phyloP scores from a whole-genome alignment of 495 filamentous ascomycete genomes.

The Thozetella sp. region DNA sequence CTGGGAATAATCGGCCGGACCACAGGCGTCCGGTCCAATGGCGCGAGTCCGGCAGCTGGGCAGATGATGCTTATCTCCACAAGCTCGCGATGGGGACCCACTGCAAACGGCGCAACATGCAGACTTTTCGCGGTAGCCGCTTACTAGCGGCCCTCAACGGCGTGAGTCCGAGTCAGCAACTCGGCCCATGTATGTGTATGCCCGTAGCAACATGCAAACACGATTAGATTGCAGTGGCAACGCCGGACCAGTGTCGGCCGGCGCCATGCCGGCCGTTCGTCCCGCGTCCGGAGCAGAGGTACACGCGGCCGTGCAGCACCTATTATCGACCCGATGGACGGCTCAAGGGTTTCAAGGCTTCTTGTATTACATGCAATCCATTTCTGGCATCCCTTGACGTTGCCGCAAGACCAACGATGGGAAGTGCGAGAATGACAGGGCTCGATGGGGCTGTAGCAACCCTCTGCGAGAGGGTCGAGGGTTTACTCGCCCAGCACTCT shows the following conservation, averaged over 20 bases:
- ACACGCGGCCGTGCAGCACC: neutral
- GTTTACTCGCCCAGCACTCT: neutral
- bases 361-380: neutral
- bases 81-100: neutral
- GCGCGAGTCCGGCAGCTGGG: neutral
- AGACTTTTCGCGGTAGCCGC: neutral
- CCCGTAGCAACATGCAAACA: no score
- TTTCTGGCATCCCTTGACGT: neutral
- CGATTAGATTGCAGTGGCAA: no score
- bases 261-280: neutral
- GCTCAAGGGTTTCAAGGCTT: no score
- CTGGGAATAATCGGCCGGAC: neutral
- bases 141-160: neutral
- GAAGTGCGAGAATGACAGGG: neutral
- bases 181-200: no score
- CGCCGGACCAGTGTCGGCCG: neutral
- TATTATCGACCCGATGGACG: no score
- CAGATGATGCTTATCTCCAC: neutral
- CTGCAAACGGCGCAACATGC: neutral
- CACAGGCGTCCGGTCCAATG: neutral
- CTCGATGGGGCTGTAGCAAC: neutral
- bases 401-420: neutral
- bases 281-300: neutral
- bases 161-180: no score
- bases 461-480: neutral